phyloP scores from a whole-genome alignment of 768 basidiomycete species.

The Termitomyces sp. region DNA sequence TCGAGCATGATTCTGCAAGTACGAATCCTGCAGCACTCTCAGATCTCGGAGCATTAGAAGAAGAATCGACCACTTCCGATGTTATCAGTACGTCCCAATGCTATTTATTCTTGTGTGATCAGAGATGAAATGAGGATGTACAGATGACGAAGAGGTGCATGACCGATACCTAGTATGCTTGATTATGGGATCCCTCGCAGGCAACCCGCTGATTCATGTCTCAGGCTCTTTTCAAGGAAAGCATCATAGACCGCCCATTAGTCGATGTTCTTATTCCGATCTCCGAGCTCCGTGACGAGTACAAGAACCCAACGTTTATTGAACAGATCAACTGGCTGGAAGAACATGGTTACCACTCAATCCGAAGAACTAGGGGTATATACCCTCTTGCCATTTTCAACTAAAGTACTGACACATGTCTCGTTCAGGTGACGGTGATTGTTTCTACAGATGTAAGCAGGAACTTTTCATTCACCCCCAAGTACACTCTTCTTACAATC shows the following conservation, averaged over 20 bases:
- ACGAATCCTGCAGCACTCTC: background rate
- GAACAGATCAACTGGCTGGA: conserved; percentile 72
- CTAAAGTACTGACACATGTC: background rate
- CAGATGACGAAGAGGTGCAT: conserved; percentile 8
- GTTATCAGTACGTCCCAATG: background rate
- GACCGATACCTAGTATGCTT: conserved; percentile 20
- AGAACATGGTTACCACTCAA: conserved; percentile 51
- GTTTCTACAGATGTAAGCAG: conserved; percentile 80
- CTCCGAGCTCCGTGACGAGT: conserved; percentile 54
- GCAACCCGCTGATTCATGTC: background rate
- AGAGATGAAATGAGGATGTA: background rate
- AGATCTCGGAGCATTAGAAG: background rate
- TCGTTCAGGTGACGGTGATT: conserved; percentile 76
- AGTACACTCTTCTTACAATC: background rate
- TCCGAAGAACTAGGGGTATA: conserved; percentile 70
- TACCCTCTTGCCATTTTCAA: background rate
- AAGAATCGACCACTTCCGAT: background rate
- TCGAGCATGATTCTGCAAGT: background rate
- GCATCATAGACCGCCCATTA: conserved; percentile 39
- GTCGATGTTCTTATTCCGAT: conserved; percentile 51
- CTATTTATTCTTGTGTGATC: background rate
- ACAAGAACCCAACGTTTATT: conserved; percentile 58
- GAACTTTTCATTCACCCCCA: background rate
- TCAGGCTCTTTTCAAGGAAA: conserved; percentile 25
- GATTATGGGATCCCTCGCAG: background rate